A percentile compares a stretch with the other conserved stretches of the same genome.
phyloP scores from a whole-genome alignment of 208 protist species.

The Leishmania arabica region DNA sequence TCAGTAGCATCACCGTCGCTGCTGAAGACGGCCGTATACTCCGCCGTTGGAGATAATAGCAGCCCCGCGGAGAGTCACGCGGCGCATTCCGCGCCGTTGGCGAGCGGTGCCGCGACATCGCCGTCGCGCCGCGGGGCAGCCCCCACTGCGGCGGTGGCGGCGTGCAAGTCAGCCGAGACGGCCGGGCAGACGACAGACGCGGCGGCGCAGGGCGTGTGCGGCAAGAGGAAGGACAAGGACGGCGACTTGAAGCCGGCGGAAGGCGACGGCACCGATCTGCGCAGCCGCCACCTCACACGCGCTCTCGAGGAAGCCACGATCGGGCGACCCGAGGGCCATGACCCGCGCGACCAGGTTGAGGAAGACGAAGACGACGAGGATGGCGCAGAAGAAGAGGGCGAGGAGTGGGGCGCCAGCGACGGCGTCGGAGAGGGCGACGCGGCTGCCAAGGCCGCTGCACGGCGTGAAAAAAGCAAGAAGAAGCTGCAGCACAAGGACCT shows the following conservation, averaged over 20 bases:
- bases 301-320: slow-evolving; percentile 28
- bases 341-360: slow-evolving; percentile 29
- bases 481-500: not conserved
- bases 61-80: not conserved
- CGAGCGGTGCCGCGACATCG: not conserved
- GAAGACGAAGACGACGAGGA: slow-evolving; percentile 26
- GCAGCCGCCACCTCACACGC: slow-evolving; percentile 18
- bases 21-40: not conserved
- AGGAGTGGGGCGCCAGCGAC: not conserved
- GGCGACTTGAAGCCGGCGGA: not conserved
- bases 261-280: not conserved
- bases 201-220: not conserved
- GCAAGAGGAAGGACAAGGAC: not conserved
- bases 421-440: not conserved
- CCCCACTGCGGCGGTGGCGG: not conserved
- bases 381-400: not conserved
- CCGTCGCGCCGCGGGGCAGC: too few species aligned
- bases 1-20: not conserved
- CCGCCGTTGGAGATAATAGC: not conserved
- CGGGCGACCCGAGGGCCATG: slow-evolving; percentile 34
- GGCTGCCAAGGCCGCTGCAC: not conserved
- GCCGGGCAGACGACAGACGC: not conserved
- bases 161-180: not conserved
- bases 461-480: not conserved
- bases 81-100: not conserved